Conservation (phyloP, 768 basidiomycete genomes). For the Calvatia gigantea region DNA sequence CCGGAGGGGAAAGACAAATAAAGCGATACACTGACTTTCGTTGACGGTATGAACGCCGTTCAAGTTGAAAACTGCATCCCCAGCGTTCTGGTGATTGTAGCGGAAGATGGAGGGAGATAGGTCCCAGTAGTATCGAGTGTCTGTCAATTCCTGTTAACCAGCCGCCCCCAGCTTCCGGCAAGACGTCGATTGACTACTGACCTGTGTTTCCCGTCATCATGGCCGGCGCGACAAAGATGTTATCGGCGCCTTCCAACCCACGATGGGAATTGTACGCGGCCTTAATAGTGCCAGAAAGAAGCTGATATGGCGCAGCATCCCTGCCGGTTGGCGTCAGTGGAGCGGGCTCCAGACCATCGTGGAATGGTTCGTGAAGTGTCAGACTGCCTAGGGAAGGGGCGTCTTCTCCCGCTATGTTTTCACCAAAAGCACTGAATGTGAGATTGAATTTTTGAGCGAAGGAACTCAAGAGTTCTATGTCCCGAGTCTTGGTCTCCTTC, state of each 20-base stretch:
- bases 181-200: slow-evolving; percentile 19
- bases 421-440: slow-evolving; percentile 56
- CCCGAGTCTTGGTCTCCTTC: slow-evolving; percentile 39
- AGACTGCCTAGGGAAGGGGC: slow-evolving; percentile 41
- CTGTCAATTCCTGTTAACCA: slow-evolving; percentile 29
- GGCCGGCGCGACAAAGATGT: slow-evolving; percentile 46
- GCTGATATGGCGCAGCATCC: slow-evolving; percentile 40
- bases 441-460: slow-evolving; percentile 55
- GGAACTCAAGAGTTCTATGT: slow-evolving; percentile 39
- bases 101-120: slow-evolving; percentile 65
- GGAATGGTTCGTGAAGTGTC: slow-evolving; percentile 47
- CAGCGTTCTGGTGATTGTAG: slow-evolving; percentile 47
- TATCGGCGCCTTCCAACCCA: slow-evolving; percentile 24
- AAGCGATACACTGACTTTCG: slow-evolving; percentile 50
- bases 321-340: slow-evolving; percentile 53
- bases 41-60: slow-evolving; percentile 66
- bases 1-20: background rate
- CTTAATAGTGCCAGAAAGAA: slow-evolving; percentile 65
- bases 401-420: slow-evolving; percentile 28
- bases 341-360: slow-evolving; percentile 58
- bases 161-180: background rate
- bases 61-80: slow-evolving; percentile 24
- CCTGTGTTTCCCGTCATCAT: slow-evolving; percentile 62
- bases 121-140: slow-evolving; percentile 58
- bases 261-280: slow-evolving; percentile 54